phyloP scores from a whole-genome alignment of 2,329 filamentous ascomycete genomes.

The Hansfordia pulvinata region DNA sequence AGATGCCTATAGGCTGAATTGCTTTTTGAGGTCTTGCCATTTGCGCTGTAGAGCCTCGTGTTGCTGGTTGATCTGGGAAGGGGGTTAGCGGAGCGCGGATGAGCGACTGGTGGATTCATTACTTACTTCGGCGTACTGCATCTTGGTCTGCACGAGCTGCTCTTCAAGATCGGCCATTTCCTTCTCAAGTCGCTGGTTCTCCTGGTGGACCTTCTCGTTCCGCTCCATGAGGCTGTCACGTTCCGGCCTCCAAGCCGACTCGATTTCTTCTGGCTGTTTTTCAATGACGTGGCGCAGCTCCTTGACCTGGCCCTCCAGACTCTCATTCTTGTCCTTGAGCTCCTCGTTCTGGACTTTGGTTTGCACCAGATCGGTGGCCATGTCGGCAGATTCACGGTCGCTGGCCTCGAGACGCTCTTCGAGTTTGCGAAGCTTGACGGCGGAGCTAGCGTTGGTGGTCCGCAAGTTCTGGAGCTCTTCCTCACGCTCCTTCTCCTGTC shows the following conservation, averaged over 20 bases:
- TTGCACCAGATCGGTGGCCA: constrained; percentile 83
- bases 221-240: constrained; percentile 86
- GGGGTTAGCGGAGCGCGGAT: constrained; percentile 1
- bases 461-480: constrained; percentile 65
- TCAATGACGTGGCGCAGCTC: constrained; percentile 82
- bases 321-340: constrained; percentile 80
- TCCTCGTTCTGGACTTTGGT: constrained; percentile 91
- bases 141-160: constrained; percentile 82
- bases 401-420: constrained; percentile 82
- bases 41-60: constrained; percentile 64
- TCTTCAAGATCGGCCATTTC: constrained; percentile 87
- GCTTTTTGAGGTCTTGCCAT: constrained; percentile 59
- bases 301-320: constrained; percentile 67
- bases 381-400: constrained; percentile 78
- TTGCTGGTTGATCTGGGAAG: constrained; percentile 49
- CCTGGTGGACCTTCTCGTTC: constrained; percentile 86
- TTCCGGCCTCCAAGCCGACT: constrained; percentile 66
- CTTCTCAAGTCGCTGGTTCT: constrained; percentile 80
- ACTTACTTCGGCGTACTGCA: constrained; percentile 88
- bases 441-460: constrained; percentile 50
- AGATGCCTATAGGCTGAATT: constrained; percentile 34
- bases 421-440: constrained; percentile 66
- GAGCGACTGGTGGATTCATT: neutral
- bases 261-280: constrained; percentile 78
- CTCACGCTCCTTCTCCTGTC: constrained; percentile 70